Conservation (phyloP, 2,329 filamentous ascomycete genomes). For the Diaporthe sp. region DNA sequence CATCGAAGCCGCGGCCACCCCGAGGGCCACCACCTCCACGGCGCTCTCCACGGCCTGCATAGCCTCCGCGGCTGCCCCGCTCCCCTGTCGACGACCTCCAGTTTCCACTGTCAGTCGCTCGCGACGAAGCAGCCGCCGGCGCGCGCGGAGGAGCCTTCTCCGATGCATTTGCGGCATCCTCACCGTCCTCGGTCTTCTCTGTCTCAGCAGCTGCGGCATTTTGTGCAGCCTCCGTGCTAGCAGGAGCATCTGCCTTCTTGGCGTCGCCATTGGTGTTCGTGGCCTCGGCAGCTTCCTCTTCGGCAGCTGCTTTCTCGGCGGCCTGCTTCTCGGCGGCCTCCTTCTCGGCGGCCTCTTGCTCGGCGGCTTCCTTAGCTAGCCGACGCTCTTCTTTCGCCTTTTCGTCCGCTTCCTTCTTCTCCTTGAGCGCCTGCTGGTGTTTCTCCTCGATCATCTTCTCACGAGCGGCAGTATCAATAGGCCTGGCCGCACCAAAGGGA, state of each 20-base stretch:
- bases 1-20: slow-evolving; percentile 54
- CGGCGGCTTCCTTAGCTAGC: slow-evolving; percentile 72
- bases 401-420: slow-evolving; percentile 89
- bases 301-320: slow-evolving; percentile 48
- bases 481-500: slow-evolving; percentile 92
- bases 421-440: slow-evolving; percentile 75
- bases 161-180: slow-evolving; percentile 46
- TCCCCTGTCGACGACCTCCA: slow-evolving; percentile 67
- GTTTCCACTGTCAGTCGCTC: slow-evolving; percentile 67
- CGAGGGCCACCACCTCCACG: slow-evolving; percentile 54
- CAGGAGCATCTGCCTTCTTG: slow-evolving; percentile 40
- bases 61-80: slow-evolving; percentile 57
- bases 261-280: slow-evolving; percentile 39
- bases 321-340: slow-evolving; percentile 72
- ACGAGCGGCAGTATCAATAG: slow-evolving; percentile 90
- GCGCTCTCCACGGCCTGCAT: slow-evolving; percentile 53
- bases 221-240: slow-evolving; percentile 41
- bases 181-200: slow-evolving; percentile 43
- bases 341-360: slow-evolving; percentile 65
- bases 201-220: slow-evolving; percentile 36
- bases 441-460: slow-evolving; percentile 94
- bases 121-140: slow-evolving; percentile 55
- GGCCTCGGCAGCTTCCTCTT: slow-evolving; percentile 42
- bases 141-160: slow-evolving; percentile 47
- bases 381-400: slow-evolving; percentile 82